Evolutionary conservation across 495 filamentous ascomycete genomes (phyloP).

Genomic region (Aspergillus wentii): DNA sequence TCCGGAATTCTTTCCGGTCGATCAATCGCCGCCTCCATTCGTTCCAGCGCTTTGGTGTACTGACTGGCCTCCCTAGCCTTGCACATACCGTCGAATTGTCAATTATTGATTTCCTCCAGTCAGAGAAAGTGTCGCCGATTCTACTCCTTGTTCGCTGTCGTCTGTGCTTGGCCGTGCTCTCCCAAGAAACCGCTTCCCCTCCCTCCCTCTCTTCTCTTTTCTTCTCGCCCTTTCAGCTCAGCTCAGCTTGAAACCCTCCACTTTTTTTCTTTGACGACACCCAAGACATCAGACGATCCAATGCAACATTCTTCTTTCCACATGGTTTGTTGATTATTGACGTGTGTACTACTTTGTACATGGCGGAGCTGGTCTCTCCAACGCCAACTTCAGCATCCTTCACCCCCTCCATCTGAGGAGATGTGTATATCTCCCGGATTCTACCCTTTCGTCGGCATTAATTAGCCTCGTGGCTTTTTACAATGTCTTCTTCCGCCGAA

Average conservation of each 20-base stretch:
- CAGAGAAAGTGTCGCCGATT: too few relatives aligned
- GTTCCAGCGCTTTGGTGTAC: conserved; percentile 6
- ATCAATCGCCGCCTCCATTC: conserved; percentile 18
- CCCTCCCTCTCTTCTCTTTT: background rate
- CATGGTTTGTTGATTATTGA: conserved; percentile 21
- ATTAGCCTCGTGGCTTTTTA: too few relatives aligned
- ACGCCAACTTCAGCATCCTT: conserved; percentile 18
- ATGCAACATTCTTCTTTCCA: conserved; percentile 1
- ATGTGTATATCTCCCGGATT: conserved; percentile 20
- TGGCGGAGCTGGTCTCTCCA: conserved; percentile 42
- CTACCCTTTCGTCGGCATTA: conserved; percentile 7
- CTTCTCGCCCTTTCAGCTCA: background rate
- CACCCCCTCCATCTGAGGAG: conserved; percentile 21
- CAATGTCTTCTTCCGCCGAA: conserved; percentile 22
- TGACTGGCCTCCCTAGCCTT: conserved; percentile 2
- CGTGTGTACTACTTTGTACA: conserved; percentile 17
- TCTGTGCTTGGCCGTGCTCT: too few relatives aligned
- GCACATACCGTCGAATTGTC: conserved; percentile 1
- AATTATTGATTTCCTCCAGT: background rate
- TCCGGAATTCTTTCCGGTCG: conserved; percentile 15
- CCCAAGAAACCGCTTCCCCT: too few relatives aligned
- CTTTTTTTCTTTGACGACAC: too few relatives aligned
- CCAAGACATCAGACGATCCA: conserved; percentile 4
- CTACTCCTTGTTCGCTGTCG: too few relatives aligned
- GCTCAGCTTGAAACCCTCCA: background rate